Evolutionary conservation across 2,329 filamentous ascomycete genomes (phyloP), one percentile per base, ranked within the genome.

Genomic region (Claviceps maximensis): DNA sequence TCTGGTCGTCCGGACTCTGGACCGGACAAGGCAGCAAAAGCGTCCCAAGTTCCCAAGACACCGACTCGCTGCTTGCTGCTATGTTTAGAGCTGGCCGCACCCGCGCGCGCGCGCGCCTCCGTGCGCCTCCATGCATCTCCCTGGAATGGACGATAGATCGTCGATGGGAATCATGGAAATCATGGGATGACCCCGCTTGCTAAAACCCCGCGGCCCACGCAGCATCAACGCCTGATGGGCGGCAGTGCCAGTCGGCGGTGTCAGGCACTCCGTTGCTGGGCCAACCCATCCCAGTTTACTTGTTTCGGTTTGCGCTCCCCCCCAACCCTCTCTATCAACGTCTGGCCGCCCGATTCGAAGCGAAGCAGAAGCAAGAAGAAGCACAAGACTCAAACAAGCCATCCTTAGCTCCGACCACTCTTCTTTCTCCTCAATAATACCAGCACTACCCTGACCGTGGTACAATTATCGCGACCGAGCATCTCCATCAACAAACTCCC

Each of bases 231-330:
- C 29, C n/a, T 2, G 21, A 21, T 12, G 25, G 44, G 42, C 44
- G 44, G 44, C 25, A 25, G 44, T 38, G 36, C n/a, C 4, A 38
- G 36, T 17, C 36, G 36, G 36, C 36, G 4, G 4, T 17, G 36
- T 38, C 36, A 38, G 2, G 19, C 15, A 2, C 21, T 17, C 10
- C 50, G 67, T 69, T 69, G 67, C 66, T 61, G 49, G 45, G 66
- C 59, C 67, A 69, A 69, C 67, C 56, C 57, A 57, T 64, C 62
- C 60, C 63, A 63, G 59, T 58, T 58, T 25, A 53, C 55, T 49
- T 58, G 56, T 56, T 57, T 58, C 55, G 48, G 38, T 45, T 55
- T 49, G 51, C 41, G 40, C 51, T 31, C 45, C 42, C 49, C 36
- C 42, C 31, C 31, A 12, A 6, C 17, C 42, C 25, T 29, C 25